A percentile compares a stretch with the other conserved stretches of the same genome.
These are phyloP conservation scores for Goffeauzyma gilvescens DNA, from an alignment of 768 basidiomycete genomes.

Conservation along the genomic window DNA sequence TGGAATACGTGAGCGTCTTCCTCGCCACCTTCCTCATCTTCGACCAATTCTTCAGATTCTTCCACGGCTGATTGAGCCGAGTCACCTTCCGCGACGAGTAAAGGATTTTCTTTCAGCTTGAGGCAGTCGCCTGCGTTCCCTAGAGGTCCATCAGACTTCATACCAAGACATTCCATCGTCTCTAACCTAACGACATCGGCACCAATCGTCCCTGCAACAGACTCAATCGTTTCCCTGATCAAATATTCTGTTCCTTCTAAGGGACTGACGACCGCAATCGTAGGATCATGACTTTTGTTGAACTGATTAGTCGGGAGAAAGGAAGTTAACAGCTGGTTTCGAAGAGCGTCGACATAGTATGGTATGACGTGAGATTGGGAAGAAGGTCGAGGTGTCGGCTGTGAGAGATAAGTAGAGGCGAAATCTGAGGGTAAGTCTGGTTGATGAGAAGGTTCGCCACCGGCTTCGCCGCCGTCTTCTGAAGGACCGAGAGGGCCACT, in stretches of 20 bases:
- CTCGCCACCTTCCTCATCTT: conserved; percentile 34
- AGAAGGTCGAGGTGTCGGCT: neutral
- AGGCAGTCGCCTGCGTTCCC: conserved; percentile 34
- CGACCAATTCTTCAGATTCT: conserved; percentile 13
- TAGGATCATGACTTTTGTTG: conserved; percentile 41
- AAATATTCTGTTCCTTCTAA: conserved; percentile 73
- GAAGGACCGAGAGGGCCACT: neutral
- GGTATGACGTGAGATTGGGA: neutral
- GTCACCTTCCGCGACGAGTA: conserved; percentile 34
- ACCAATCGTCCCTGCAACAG: conserved; percentile 51
- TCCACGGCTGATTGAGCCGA: conserved; percentile 23
- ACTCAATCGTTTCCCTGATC: conserved; percentile 56
- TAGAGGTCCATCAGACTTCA: conserved; percentile 48
- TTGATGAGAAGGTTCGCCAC: neutral
- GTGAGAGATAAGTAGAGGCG: neutral
- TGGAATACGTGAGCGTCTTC: conserved; percentile 12
- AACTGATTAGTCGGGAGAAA: conserved; percentile 15
- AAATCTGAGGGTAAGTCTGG: neutral
- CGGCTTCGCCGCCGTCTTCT: neutral
- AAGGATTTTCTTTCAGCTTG: conserved; percentile 42
- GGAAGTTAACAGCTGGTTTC: conserved; percentile 14
- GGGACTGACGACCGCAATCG: conserved; percentile 69
- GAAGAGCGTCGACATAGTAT: neutral
- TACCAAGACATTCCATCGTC: conserved; percentile 52
- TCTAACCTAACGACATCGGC: conserved; percentile 74